Evolutionary conservation across 192 early-diverging fungal species (phyloP), one percentile per base, ranked within the genome.

Genomic region (Entomortierella lignicola): DNA sequence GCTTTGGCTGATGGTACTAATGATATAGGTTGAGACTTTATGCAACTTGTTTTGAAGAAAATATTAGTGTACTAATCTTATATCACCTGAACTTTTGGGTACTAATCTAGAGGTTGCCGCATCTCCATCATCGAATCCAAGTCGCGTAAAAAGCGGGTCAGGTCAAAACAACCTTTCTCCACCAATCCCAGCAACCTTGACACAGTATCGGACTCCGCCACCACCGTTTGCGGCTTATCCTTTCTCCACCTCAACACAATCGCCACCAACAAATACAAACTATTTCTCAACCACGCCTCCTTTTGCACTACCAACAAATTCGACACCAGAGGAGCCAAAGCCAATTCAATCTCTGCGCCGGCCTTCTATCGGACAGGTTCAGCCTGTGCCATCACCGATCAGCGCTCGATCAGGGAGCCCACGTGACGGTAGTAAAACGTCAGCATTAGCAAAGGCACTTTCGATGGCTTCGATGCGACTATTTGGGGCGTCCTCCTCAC

Each of bases 1-100:
- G 84, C 82, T 50, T 85, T 93, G 55, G 93, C 93, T 4, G 93
- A 94, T 80, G 91, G 88, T 88, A 86, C 55, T 37, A 37, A 37
- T 10, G 34, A 37, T 37, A 7, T 37, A 10, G 4, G 4, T 10
- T 37, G 4, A 37, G 5, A 23, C 18, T 31, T 26, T 56, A 17
- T 54, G 6, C 10, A 57, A 55, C 57, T 50, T 64, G 2, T 42
- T 5, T 41, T 64, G 18, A 6, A 39, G 60, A 41, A 50, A 39
- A 42, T 17, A 52, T 26, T 37, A 37, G 34, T 37, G 10, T 37
- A 7, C 34, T 37, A 37, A 37, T 10, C n/a, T n/a, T n/a, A n/a
- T n/a, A n/a, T n/a, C 10, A 10, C 34, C 34, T 37, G 34, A 37
- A 37, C 10, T 37, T 10, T n/a, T n/a, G n/a, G n/a, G n/a, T n/a